Percentiles rank a stretch among this genome's conserved stretches.
Evolutionary conservation across 2,329 filamentous ascomycete genomes (phyloP).

Genomic region (Nemania sp.): DNA sequence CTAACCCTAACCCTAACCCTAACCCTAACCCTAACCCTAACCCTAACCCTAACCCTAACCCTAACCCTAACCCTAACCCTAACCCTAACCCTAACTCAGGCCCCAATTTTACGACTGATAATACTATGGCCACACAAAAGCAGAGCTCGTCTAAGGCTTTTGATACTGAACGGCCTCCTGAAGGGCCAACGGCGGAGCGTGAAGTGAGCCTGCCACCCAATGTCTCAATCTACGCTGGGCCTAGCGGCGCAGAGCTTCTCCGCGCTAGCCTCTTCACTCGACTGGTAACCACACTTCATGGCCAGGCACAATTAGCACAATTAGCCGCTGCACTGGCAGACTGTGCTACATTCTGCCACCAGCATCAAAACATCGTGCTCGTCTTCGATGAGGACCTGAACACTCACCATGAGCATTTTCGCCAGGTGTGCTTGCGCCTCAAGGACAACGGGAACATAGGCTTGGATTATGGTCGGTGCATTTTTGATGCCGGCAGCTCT

Average conservation of each 20-base stretch:
- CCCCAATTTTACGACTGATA: neutral
- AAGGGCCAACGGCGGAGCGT: neutral
- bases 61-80: too few species aligned
- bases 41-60: too few species aligned
- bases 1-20: too few species aligned
- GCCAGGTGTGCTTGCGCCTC: neutral
- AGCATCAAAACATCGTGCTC: neutral
- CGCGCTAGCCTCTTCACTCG: neutral
- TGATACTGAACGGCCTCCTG: neutral
- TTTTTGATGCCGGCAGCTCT: neutral
- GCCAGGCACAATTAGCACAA: neutral
- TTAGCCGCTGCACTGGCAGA: neutral
- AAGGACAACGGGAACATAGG: neutral
- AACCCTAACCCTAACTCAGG: too few species aligned
- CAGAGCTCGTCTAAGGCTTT: neutral
- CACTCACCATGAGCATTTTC: neutral
- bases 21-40: too few species aligned
- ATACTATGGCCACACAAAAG: neutral
- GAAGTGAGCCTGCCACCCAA: neutral
- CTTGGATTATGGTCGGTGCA: neutral
- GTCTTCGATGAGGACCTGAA: neutral
- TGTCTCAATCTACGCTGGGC: neutral
- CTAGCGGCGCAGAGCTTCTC: neutral
- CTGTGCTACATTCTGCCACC: neutral
- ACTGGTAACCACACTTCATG: neutral